phyloP scores from a whole-genome alignment of 306 rosid genomes.

The Sechiopsis laciniata region DNA sequence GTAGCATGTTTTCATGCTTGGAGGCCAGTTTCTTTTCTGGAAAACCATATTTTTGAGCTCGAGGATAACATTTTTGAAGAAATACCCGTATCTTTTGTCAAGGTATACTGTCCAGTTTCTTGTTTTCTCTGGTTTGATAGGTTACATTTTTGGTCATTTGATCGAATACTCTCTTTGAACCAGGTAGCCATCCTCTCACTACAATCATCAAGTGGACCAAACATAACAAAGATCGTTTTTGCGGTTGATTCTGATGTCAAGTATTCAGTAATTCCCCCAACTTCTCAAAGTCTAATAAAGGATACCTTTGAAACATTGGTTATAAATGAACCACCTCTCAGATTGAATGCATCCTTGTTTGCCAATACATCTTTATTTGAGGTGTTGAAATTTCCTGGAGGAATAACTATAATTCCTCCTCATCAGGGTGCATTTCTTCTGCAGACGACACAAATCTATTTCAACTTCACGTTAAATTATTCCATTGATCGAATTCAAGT shows the following conservation, averaged over 20 bases:
- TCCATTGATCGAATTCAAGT: slow-evolving; percentile 57
- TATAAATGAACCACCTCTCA: slow-evolving; percentile 35
- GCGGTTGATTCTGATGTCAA: slow-evolving; percentile 45
- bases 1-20: slow-evolving; percentile 62
- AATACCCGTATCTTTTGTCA: slow-evolving; percentile 42
- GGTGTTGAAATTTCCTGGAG: slow-evolving; percentile 80
- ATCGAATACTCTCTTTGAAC: slow-evolving; percentile 15
- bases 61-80: slow-evolving; percentile 53
- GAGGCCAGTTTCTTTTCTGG: slow-evolving; percentile 50
- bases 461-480: slow-evolving; percentile 72
- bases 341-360: slow-evolving; percentile 52
- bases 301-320: slow-evolving; percentile 43
- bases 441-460: slow-evolving; percentile 49
- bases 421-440: slow-evolving; percentile 76
- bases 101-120: slow-evolving; percentile 33
- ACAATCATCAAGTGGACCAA: slow-evolving; percentile 37
- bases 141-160: slow-evolving; percentile 18
- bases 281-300: slow-evolving; percentile 52
- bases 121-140: neutral
- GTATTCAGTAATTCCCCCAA: slow-evolving; percentile 38
- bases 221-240: slow-evolving; percentile 57
- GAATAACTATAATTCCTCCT: slow-evolving; percentile 62
- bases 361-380: slow-evolving; percentile 50
- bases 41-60: slow-evolving; percentile 54
- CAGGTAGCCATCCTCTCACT: slow-evolving; percentile 65